A percentile compares a stretch with the other conserved stretches of the same genome.
phyloP scores from a whole-genome alignment of 164 flowering plant species.

The Vitis rotundifolia region DNA sequence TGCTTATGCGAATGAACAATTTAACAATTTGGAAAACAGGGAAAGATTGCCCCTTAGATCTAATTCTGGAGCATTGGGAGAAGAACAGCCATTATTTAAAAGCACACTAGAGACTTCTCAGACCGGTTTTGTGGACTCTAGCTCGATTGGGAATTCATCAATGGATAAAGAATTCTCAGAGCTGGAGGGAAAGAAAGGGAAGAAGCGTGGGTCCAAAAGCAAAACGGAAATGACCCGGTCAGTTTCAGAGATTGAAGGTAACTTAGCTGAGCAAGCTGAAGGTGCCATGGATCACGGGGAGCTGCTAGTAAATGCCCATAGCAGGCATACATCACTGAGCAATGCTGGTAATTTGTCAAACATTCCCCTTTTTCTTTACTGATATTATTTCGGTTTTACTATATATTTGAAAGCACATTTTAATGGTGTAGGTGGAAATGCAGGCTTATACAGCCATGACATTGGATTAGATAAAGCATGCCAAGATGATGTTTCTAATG shows the following conservation, averaged over 20 bases:
- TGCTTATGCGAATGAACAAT: neutral
- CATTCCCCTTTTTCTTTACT: neutral
- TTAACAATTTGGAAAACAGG: neutral
- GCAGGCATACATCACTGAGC: conserved; percentile 5
- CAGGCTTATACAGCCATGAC: conserved; percentile 6
- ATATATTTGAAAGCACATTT: neutral
- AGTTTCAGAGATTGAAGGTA: conserved; percentile 2
- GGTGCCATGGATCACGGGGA: conserved; percentile 1
- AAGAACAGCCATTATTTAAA: neutral
- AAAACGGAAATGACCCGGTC: neutral
- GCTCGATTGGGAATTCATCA: neutral
- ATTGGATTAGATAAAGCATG: conserved; percentile 5
- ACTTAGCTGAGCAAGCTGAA: conserved; percentile 6
- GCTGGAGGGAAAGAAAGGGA: neutral
- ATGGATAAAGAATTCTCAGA: conserved; percentile 1
- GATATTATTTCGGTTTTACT: too few species aligned
- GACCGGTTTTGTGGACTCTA: neutral
- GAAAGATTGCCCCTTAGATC: conserved; percentile 1
- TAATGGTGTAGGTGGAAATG: conserved; percentile 16
- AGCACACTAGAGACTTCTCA: neutral
- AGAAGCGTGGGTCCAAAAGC: neutral
- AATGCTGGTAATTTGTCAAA: conserved; percentile 6
- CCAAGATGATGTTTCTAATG: conserved; percentile 11
- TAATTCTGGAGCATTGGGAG: neutral
- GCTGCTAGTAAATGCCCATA: conserved; percentile 3